These are phyloP conservation scores for Lenzites betulinus DNA, from an alignment of 768 basidiomycete species.

Conservation along the genomic window DNA sequence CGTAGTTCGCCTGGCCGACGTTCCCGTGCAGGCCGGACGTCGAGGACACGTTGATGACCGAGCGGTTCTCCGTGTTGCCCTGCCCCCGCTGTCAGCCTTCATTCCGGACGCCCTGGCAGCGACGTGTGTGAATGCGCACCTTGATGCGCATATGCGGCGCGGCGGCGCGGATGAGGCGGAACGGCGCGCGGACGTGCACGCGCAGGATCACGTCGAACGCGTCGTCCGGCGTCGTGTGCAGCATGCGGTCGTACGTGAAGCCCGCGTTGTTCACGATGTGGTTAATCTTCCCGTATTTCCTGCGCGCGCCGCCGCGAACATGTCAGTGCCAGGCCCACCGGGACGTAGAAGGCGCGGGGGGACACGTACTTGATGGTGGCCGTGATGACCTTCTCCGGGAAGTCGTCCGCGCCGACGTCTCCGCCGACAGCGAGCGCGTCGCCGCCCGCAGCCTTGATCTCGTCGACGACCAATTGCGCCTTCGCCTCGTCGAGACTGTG, in stretches of 20 bases:
- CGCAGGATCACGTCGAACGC: conserved; percentile 80
- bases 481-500: conserved; percentile 72
- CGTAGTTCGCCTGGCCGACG: conserved; percentile 84
- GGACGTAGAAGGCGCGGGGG: not conserved
- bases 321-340: not conserved
- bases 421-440: conserved; percentile 75
- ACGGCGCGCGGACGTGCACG: conserved; percentile 85
- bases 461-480: conserved; percentile 63
- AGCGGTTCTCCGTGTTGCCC: conserved; percentile 66
- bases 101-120: not conserved
- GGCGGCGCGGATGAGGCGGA: conserved; percentile 80
- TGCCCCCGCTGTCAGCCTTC: not conserved
- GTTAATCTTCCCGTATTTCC: conserved; percentile 82
- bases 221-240: conserved; percentile 84
- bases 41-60: conserved; percentile 81
- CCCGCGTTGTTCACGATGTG: conserved; percentile 86
- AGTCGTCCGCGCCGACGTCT: conserved; percentile 82
- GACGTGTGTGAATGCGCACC: conserved; percentile 31
- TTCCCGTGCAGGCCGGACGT: conserved; percentile 85
- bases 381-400: conserved; percentile 75
- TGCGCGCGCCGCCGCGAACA: conserved; percentile 30
- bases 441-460: conserved; percentile 74
- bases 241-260: conserved; percentile 86
- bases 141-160: conserved; percentile 86
- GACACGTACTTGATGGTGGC: conserved; percentile 69